These are phyloP conservation scores for Cystobasidium onofrii DNA, from an alignment of 768 basidiomycete species.

Conservation along the genomic window DNA sequence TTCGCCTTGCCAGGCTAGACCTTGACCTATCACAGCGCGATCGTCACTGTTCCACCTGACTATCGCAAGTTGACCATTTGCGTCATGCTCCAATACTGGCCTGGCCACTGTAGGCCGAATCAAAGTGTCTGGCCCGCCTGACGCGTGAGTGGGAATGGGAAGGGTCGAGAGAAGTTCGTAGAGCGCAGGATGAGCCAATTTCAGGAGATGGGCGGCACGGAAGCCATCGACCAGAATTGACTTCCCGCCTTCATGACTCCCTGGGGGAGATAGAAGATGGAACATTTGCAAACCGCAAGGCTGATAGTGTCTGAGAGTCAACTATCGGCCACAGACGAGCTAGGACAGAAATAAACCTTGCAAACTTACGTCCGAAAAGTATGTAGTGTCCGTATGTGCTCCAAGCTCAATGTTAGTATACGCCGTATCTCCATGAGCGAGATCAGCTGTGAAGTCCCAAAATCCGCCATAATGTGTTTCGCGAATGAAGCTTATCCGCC, in stretches of 20 bases:
- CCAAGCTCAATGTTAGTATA: constrained; percentile 81
- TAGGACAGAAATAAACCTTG: not conserved
- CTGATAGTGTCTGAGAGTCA: constrained; percentile 57
- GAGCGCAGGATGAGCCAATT: constrained; percentile 60
- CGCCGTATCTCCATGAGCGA: constrained; percentile 84
- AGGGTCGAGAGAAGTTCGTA: constrained; percentile 63
- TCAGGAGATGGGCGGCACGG: constrained; percentile 73
- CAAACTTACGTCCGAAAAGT: constrained; percentile 54
- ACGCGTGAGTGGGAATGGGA: constrained; percentile 74
- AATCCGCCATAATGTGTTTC: constrained; percentile 87
- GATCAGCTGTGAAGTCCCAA: constrained; percentile 92
- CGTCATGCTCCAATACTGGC: constrained; percentile 65
- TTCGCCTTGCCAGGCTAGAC: constrained; percentile 47
- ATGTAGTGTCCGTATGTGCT: constrained; percentile 72
- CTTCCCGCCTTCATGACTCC: constrained; percentile 66
- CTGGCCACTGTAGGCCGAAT: constrained; percentile 50
- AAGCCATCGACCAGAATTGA: constrained; percentile 95
- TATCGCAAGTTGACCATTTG: constrained; percentile 58
- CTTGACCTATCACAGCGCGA: constrained; percentile 67
- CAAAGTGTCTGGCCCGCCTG: constrained; percentile 57
- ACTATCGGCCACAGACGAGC: not conserved
- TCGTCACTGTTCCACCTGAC: constrained; percentile 95
- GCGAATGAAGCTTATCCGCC: constrained; percentile 75
- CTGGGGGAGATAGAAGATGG: constrained; percentile 65
- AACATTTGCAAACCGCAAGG: constrained; percentile 93